Base-by-base conservation (phyloP, 2,329 filamentous ascomycete species). In the Beauveria brongniartii region DNA sequence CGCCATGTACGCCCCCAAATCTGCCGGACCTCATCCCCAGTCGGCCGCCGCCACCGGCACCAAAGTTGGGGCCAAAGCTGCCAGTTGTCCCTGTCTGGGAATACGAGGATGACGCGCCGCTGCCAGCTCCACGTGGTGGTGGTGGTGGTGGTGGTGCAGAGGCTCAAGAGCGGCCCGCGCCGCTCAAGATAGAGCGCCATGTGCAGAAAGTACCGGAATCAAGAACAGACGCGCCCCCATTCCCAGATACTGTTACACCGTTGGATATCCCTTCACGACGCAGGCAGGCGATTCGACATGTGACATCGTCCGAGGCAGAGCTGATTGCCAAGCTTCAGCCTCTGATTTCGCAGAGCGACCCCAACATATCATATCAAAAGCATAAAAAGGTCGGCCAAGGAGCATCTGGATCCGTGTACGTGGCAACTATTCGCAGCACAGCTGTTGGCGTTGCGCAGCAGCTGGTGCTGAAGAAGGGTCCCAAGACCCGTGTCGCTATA, bases 361-460 rank as follows among this genome's bases (percentile, higher is more conserved):
- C 94, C 56, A 89, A 94, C 69, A 80, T 95, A 65, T 96, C 92
- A 24, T 99, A 99, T 78, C 92, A 92, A 70, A 99, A 97, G 80
- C 94, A 97, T 77, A 97, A 97, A 83, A 99, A 99, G 82, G 97
- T 99, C 74, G 94, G 94, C 22, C 94, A 99, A 74, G 94, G 94
- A 75, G 94, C 94, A 60, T 97, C 94, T 63, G 94, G 94, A 61
- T 97, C 93, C n/a, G 94, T 99, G 50, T 99, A 99, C 70, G 93
- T 99, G 64, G 94, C 94, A 64, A 94, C 95, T 71, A 90, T 99
- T 64, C 94, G 94, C 74, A 90, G 96, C 70, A 87, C 84, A 60
- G 90, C 93, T 1, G 82, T 85, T n/a, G 95, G 91, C 14, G 84
- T 90, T 65, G 93, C 93, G 26, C 85, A 87, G 63, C 86, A 91